Conservation (phyloP, 2,329 filamentous ascomycete species). For the Akanthomyces muscarius region DNA sequence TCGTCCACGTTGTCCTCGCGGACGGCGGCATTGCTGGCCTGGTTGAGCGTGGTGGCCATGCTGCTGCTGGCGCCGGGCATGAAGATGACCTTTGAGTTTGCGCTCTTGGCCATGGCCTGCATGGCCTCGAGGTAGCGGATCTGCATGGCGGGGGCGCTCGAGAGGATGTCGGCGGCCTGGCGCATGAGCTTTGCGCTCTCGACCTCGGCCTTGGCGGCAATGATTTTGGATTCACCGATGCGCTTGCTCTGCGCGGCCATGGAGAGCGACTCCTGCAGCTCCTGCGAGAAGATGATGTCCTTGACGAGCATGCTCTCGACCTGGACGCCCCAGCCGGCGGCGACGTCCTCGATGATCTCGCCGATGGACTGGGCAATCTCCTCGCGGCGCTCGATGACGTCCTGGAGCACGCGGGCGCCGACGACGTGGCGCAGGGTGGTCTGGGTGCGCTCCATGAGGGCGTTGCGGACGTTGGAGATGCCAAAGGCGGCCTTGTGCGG, state of each 20-base stretch:
- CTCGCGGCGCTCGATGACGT: constrained; percentile 96
- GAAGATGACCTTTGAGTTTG: constrained; percentile 87
- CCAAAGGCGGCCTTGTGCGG: constrained; percentile 97
- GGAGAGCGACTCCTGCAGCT: constrained; percentile 90
- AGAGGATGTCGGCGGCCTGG: constrained; percentile 89
- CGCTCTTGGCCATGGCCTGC: constrained; percentile 96
- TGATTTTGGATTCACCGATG: constrained; percentile 97
- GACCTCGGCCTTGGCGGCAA: constrained; percentile 93
- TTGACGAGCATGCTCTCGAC: constrained; percentile 99
- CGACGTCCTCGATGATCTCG: constrained; percentile 96
- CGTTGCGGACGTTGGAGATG: constrained; percentile 89
- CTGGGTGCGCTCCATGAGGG: constrained; percentile 96
- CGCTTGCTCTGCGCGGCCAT: constrained; percentile 99
- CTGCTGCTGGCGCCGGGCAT: constrained; percentile 56
- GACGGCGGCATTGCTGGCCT: constrained; percentile 36
- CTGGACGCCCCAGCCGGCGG: constrained; percentile 87
- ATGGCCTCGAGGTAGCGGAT: constrained; percentile 97
- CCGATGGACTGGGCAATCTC: constrained; percentile 93
- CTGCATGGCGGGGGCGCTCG: constrained; percentile 92
- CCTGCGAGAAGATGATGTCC: constrained; percentile 95
- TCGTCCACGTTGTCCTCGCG: constrained; percentile 38
- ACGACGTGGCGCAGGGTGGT: constrained; percentile 96
- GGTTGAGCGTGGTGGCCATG: constrained; percentile 41
- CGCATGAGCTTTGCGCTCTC: constrained; percentile 92
- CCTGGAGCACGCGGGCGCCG: constrained; percentile 89